These are phyloP conservation scores for Penicillium sp. DNA, from an alignment of 2,329 filamentous ascomycete genomes.

Conservation along the genomic window DNA sequence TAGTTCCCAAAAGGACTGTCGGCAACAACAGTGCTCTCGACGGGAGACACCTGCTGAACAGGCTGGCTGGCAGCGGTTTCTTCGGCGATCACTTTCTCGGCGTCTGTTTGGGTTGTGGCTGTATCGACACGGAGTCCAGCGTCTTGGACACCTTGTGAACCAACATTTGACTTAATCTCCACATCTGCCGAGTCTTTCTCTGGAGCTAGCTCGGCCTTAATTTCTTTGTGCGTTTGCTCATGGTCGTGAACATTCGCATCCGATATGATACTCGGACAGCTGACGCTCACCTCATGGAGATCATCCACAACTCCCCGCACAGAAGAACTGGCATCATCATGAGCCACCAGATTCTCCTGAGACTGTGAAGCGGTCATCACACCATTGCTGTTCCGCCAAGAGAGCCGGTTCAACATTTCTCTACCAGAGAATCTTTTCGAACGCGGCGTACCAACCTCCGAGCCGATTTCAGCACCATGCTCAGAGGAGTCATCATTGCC, in stretches of 20 bases:
- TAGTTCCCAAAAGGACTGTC: background rate
- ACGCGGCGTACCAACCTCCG: conserved; percentile 30
- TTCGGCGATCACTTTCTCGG: background rate
- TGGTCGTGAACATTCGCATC: conserved; percentile 1
- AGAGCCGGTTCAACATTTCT: conserved; percentile 27
- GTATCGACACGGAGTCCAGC: background rate
- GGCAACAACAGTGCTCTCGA: background rate
- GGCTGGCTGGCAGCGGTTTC: background rate
- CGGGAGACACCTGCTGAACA: background rate
- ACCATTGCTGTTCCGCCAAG: conserved; percentile 20
- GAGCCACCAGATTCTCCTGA: conserved; percentile 34
- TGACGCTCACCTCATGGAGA: conserved; percentile 16
- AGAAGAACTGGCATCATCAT: conserved; percentile 24
- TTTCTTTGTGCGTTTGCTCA: background rate
- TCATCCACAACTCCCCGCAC: conserved; percentile 27
- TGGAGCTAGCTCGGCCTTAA: background rate
- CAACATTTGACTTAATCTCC: background rate
- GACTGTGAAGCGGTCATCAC: conserved; percentile 26
- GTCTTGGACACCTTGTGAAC: background rate
- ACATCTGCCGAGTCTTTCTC: background rate
- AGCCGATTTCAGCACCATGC: conserved; percentile 57
- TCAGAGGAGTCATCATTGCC: conserved; percentile 57
- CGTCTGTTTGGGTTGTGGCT: background rate
- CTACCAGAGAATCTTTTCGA: conserved; percentile 33
- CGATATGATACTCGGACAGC: conserved; percentile 14